Evolutionary conservation across 768 basidiomycete species (phyloP), one percentile per base, ranked within the genome.

Genomic region (Lentinula boryana): DNA sequence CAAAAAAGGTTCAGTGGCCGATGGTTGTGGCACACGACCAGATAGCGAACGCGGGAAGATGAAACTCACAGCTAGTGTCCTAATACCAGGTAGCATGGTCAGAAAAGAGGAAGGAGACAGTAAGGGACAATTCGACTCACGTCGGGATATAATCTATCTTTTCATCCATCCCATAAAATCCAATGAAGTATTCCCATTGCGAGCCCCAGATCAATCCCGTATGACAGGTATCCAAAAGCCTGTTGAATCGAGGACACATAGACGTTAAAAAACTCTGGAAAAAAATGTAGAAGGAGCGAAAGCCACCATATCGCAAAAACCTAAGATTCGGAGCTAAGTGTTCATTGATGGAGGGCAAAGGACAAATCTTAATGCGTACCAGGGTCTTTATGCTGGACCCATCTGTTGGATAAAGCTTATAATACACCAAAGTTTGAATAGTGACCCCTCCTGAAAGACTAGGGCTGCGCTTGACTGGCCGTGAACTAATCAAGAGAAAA

Each of bases 101-200:
- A 33, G 49, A 54, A 9, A 21, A 53, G n/a, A 23, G 33, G 13
- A 56, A 23, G 7, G 23, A n/a, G 51, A 13, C 4, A 23, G 8
- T 9, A 12, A 27, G 21, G 46, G 18, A 3, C 21, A 18, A 18
- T 10, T 21, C 6, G 27, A 64, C 68, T 23, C 35, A 77, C 77
- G 74, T 75, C 23, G 74, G 70, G 38, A 80, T 77, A 8, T 60
- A 58, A 38, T 76, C 69, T 15, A 76, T 72, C 15, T 59, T 58
- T 1, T 62, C 61, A 2, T 53, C 7, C 7, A 66, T 31, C 2
- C 75, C 76, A 61, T 72, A 77, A 40, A 72, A 60, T 0, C 54
- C 56, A 31, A 78, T 75, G 5, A 78, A 60, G 60, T 76, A 77
- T 33, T 74, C 65, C 76, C 78, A 80, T 10, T 77, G 61, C 3